Conservation (phyloP, 768 basidiomycete species). For the Tylopilus sp. region DNA sequence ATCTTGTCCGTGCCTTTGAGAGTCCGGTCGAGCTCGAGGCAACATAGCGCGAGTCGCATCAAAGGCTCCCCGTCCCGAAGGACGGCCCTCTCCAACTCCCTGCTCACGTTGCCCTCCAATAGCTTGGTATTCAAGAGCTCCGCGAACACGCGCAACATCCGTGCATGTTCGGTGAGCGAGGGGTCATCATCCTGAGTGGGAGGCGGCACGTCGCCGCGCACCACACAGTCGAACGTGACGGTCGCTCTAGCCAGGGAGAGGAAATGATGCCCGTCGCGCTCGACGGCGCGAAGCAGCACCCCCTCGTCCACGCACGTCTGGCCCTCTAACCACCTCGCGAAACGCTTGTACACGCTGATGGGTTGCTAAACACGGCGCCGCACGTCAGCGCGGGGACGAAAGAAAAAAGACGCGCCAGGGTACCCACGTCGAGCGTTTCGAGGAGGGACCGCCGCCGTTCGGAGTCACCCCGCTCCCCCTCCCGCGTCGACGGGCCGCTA, state of each 20-base stretch:
- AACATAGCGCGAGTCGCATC: constrained; percentile 17
- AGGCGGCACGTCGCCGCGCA: constrained; percentile 8
- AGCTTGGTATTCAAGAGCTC: constrained; percentile 11
- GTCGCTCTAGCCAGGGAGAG: constrained; percentile 16
- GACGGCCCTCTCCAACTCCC: constrained; percentile 20
- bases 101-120: constrained; percentile 4
- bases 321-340: constrained; percentile 18
- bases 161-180: constrained; percentile 6
- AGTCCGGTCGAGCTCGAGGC: constrained; percentile 19
- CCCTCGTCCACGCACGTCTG: constrained; percentile 2
- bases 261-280: constrained; percentile 18
- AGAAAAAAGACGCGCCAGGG: neutral
- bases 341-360: constrained; percentile 12
- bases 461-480: no score
- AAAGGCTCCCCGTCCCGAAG: constrained; percentile 22
- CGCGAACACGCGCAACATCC: constrained; percentile 15
- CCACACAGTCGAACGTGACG: constrained; percentile 17
- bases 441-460: neutral
- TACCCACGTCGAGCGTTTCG: constrained; percentile 12
- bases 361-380: neutral
- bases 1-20: constrained; percentile 8
- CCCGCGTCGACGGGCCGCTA: no score
- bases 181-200: neutral
- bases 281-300: constrained; percentile 13
- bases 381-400: neutral